Evolutionary conservation across 495 filamentous ascomycete genomes (phyloP), one percentile per base, ranked within the genome.

Genomic region (Trichoderma parareesei): DNA sequence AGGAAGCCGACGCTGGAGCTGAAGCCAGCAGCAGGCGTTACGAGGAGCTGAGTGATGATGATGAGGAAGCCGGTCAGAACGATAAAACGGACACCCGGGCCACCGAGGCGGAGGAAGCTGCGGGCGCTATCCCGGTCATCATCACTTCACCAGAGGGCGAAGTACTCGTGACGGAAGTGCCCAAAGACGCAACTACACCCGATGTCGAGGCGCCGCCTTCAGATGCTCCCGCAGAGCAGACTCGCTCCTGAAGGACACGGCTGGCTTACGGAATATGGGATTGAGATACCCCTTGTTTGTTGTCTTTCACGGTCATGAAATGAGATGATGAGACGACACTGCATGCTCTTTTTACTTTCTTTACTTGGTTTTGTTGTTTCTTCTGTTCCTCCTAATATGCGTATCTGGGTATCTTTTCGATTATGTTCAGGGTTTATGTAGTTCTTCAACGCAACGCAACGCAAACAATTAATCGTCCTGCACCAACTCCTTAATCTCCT

Each of bases 401-500:
- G 60, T 41, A 27, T 38, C 8, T 62, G 41, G 60, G 38, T 44
- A 44, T 63, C 61, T 63, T 16, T 16, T 62, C 38, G 7, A 33
- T 2, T 63, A 33, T 2, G 18, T 49, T 38, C 35, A 4, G 18
- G 11, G 57, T 62, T 62, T 38, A 44, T 59, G 18, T 64, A 67
- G 20, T 63, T 33, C 27, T 18, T 68, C 42, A 65, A 38, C 38
- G 67, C 57, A 27, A 4, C 27, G 27, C 18, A 14, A 53, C 9
- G 18, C 5, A 16, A 27, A 38, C 8, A 38, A 71, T 67, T 77
- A 85, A 71, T 86, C 85, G 68, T 87, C 84, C 71, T 87, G 82
- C 13, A 86, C 82, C 69, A 87, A 75, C 75, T 87, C 85, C 70
- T 84, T 87, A 62, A 87, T 86, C 69, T 84, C 84, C 65, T 80